Percentiles rank a stretch among this genome's conserved stretches.
phyloP scores from a whole-genome alignment of 768 basidiomycete species.

The Mycena floridula region DNA sequence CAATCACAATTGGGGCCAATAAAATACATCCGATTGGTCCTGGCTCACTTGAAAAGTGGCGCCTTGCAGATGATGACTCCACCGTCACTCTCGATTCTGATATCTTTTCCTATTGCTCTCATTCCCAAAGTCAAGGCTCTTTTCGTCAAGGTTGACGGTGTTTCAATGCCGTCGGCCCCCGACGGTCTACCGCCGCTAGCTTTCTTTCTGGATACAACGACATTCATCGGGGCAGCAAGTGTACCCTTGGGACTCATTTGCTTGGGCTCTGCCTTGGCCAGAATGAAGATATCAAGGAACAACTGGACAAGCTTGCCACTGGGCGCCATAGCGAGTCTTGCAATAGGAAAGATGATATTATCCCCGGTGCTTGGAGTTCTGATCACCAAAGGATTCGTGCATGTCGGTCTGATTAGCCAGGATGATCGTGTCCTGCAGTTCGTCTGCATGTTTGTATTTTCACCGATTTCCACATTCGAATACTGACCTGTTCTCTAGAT shows the following conservation, averaged over 20 bases:
- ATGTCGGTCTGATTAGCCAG: conserved; percentile 35
- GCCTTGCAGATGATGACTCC: conserved; percentile 38
- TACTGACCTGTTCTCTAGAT: conserved; percentile 25
- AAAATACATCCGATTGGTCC: too few species aligned
- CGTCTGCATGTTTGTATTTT: conserved; percentile 55
- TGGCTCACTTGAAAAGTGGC: conserved; percentile 18
- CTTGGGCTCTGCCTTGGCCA: conserved; percentile 58
- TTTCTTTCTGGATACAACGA: conserved; percentile 48
- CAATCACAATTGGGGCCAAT: too few species aligned
- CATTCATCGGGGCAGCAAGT: conserved; percentile 56
- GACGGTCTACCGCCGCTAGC: conserved; percentile 66
- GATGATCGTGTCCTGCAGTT: conserved; percentile 58
- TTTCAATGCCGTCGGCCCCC: conserved; percentile 44
- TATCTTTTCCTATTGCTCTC: conserved; percentile 50
- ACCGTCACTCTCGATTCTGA: conserved; percentile 44
- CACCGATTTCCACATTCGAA: neutral
- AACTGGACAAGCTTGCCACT: conserved; percentile 40
- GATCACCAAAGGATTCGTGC: conserved; percentile 46
- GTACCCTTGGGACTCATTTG: conserved; percentile 60
- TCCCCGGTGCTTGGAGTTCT: conserved; percentile 57
- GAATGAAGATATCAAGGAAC: conserved; percentile 44
- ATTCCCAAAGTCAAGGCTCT: conserved; percentile 54
- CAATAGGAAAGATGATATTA: conserved; percentile 48
- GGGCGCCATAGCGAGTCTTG: conserved; percentile 47
- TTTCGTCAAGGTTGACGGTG: conserved; percentile 42